phyloP scores from a whole-genome alignment of 2,329 filamentous ascomycete species.

The Neonectria hederae region DNA sequence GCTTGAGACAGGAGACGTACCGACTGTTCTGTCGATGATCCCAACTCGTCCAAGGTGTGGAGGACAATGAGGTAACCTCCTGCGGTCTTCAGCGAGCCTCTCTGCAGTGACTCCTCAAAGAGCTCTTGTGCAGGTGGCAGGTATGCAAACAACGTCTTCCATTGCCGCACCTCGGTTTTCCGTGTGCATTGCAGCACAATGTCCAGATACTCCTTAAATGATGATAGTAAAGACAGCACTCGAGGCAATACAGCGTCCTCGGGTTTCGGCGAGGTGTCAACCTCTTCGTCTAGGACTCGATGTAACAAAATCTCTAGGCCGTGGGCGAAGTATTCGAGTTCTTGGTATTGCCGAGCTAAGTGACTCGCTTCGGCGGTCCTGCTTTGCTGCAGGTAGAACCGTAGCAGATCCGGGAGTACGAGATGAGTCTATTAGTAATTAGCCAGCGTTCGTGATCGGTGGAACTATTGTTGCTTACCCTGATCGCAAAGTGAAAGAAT shows the following conservation, averaged over 20 bases:
- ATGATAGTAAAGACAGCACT: conserved; percentile 72
- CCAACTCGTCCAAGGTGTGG: conserved; percentile 80
- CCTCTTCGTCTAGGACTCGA: conserved; percentile 92
- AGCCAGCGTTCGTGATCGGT: conserved; percentile 7
- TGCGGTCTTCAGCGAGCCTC: conserved; percentile 90
- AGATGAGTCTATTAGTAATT: conserved; percentile 76
- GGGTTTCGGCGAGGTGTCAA: conserved; percentile 73
- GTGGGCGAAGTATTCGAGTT: conserved; percentile 91
- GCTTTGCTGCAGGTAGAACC: conserved; percentile 78
- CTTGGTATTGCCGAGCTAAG: conserved; percentile 84
- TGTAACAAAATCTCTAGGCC: conserved; percentile 92
- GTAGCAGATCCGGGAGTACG: conserved; percentile 88
- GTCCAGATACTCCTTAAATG: conserved; percentile 87
- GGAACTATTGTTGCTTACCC: conserved; percentile 65
- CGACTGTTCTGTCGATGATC: conserved; percentile 77
- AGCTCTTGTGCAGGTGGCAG: conserved; percentile 89
- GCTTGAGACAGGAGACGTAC: conserved; percentile 84
- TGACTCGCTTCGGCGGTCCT: conserved; percentile 83
- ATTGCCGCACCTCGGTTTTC: conserved; percentile 94
- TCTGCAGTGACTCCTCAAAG: conserved; percentile 89
- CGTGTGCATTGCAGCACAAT: conserved; percentile 96
- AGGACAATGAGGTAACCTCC: conserved; percentile 96
- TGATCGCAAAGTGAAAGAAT: conserved; percentile 85
- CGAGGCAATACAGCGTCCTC: conserved; percentile 72
- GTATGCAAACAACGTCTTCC: conserved; percentile 92